Percentiles rank a stretch among this genome's conserved stretches.
phyloP scores from a whole-genome alignment of 73 alveolate genomes.

The Stentor coeruleus region DNA sequence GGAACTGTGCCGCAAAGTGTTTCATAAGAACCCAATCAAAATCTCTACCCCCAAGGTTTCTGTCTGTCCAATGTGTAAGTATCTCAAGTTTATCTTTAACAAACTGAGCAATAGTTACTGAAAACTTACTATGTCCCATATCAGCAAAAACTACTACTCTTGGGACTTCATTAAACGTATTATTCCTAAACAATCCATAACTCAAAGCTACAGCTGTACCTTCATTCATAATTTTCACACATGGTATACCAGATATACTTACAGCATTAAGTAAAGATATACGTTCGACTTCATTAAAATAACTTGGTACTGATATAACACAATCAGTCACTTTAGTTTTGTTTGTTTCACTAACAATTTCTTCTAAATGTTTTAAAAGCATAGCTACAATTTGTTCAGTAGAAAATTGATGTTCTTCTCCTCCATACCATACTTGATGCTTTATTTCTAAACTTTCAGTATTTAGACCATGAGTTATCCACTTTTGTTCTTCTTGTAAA shows the following conservation, averaged over 20 bases:
- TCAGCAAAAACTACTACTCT: constrained; percentile 93
- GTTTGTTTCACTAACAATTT: constrained; percentile 44
- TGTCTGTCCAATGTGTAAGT: constrained; percentile 71
- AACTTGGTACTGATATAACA: constrained; percentile 85
- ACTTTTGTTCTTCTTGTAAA: constrained; percentile 67
- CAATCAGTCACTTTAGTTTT: constrained; percentile 61
- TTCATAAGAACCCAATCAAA: constrained; percentile 83
- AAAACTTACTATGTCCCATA: constrained; percentile 90
- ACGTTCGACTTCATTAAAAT: constrained; percentile 88
- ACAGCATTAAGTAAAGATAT: constrained; percentile 90
- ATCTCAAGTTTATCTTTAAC: constrained; percentile 76
- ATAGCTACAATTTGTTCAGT: constrained; percentile 83
- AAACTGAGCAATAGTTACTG: constrained; percentile 86
- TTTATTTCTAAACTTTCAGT: constrained; percentile 52
- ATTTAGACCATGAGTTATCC: constrained; percentile 51
- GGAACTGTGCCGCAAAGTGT: constrained; percentile 72
- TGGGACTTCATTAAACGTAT: constrained; percentile 74
- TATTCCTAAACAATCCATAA: constrained; percentile 95
- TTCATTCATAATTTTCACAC: constrained; percentile 90
- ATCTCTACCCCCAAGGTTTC: constrained; percentile 96
- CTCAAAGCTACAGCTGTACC: constrained; percentile 95
- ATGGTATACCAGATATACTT: constrained; percentile 77
- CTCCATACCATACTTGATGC: constrained; percentile 58
- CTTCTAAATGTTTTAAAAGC: constrained; percentile 51
- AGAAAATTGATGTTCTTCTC: constrained; percentile 46